A percentile compares a stretch with the other conserved stretches of the same genome.
Conservation (phyloP, 1,284 basidiomycete species). For the Puccinia triticina region DNA sequence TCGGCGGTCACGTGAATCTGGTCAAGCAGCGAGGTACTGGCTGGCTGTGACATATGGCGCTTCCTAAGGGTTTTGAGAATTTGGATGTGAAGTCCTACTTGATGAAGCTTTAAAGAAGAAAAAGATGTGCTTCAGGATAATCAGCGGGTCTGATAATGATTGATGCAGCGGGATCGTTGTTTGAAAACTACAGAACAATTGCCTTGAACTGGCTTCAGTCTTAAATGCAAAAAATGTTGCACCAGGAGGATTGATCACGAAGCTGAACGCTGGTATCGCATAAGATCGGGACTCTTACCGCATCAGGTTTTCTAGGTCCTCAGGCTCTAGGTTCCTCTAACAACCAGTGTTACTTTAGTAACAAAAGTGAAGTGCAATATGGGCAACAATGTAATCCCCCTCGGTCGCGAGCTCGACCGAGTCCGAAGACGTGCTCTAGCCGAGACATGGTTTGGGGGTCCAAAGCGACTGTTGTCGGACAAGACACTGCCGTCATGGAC, state of each 20-base stretch:
- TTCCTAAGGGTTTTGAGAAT: not conserved
- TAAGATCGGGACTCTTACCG: not conserved
- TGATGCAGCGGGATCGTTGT: not conserved
- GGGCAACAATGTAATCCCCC: not conserved
- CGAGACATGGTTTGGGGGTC: not conserved
- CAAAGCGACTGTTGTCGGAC: not conserved
- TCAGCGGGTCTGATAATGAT: not conserved
- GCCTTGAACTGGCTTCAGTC: not conserved
- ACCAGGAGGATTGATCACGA: not conserved
- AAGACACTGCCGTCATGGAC: not conserved
- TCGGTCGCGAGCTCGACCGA: constrained; percentile 18
- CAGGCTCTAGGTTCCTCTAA: too few relatives aligned
- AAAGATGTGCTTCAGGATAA: not conserved
- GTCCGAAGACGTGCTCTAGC: too few relatives aligned
- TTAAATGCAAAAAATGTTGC: constrained; percentile 7
- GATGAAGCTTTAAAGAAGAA: not conserved
- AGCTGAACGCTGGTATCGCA: not conserved
- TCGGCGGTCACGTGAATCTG: constrained; percentile 1
- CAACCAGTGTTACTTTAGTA: not conserved
- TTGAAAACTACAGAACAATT: too few relatives aligned
- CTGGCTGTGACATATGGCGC: constrained; percentile 7
- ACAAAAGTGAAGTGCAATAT: not conserved
- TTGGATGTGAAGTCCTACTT: not conserved
- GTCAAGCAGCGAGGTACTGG: not conserved
- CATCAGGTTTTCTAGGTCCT: not conserved